Percentiles rank a stretch among this genome's conserved stretches.
These are phyloP conservation scores for Plectosphaerella sp. DNA, from an alignment of 2,329 filamentous ascomycete species.

Conservation along the genomic window DNA sequence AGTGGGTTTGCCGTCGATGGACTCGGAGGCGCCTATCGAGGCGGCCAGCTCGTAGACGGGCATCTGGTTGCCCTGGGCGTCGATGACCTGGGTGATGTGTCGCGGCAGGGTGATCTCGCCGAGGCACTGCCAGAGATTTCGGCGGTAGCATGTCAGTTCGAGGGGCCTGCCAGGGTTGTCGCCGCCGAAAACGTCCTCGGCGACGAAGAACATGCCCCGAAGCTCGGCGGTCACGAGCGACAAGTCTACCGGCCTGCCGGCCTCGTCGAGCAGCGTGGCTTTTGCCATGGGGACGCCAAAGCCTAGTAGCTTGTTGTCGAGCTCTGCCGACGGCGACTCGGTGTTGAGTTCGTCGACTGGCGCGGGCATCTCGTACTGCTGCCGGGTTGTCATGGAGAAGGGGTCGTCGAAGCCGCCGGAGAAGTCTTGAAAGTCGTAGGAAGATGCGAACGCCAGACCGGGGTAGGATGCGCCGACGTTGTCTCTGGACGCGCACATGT, in stretches of 20 bases:
- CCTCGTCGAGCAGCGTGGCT: slow-evolving; percentile 60
- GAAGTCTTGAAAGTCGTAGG: slow-evolving; percentile 58
- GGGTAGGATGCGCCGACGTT: slow-evolving; percentile 37
- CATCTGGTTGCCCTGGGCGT: slow-evolving; percentile 73
- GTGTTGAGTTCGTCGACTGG: slow-evolving; percentile 39
- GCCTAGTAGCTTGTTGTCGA: slow-evolving; percentile 68
- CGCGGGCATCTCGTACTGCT: slow-evolving; percentile 40
- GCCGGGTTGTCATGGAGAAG: slow-evolving; percentile 51
- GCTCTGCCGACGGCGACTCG: slow-evolving; percentile 48
- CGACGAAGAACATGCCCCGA: slow-evolving; percentile 85
- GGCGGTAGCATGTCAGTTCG: slow-evolving; percentile 90
- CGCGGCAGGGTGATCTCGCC: slow-evolving; percentile 78
- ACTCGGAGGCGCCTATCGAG: slow-evolving; percentile 81
- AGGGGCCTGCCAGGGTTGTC: slow-evolving; percentile 54
- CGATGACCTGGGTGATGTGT: slow-evolving; percentile 61
- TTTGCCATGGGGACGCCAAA: slow-evolving; percentile 63
- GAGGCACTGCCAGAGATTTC: slow-evolving; percentile 93
- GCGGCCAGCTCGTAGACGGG: slow-evolving; percentile 76
- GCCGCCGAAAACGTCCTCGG: slow-evolving; percentile 72
- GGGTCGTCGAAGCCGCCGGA: slow-evolving; percentile 62
- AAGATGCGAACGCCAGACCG: slow-evolving; percentile 48
- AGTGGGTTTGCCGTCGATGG: slow-evolving; percentile 84
- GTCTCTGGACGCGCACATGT: slow-evolving; percentile 22
- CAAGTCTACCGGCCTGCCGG: slow-evolving; percentile 58
- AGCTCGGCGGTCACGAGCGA: slow-evolving; percentile 65